phyloP scores from a whole-genome alignment of 208 protist genomes.

The Crithidia expoeki region DNA sequence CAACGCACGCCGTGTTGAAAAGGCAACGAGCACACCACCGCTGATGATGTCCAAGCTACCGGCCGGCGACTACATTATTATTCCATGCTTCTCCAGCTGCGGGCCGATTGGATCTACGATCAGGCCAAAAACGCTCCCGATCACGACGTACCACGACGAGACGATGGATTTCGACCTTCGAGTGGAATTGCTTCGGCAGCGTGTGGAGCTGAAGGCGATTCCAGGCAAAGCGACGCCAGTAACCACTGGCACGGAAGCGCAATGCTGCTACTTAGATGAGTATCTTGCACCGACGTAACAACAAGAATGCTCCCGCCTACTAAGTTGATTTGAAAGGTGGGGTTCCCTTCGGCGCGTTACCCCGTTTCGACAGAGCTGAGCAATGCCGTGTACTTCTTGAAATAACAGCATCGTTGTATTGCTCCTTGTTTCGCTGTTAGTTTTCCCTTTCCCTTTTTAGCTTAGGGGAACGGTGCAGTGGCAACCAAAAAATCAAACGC shows the following conservation, averaged over 20 bases:
- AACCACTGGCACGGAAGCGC: conserved; percentile 17
- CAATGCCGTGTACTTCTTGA: no score
- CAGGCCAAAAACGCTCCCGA: not conserved
- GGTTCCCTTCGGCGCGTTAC: no score
- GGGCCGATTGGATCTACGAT: not conserved
- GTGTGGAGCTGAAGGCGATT: conserved; percentile 52
- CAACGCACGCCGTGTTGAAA: not conserved
- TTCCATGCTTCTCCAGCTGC: conserved; percentile 38
- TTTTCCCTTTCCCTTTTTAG: not conserved
- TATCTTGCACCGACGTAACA: not conserved
- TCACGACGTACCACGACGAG: not conserved
- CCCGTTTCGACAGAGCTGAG: no score
- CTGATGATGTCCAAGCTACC: conserved; percentile 49
- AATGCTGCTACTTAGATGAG: conserved; percentile 47
- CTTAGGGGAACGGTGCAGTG: not conserved
- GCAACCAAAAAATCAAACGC: not conserved
- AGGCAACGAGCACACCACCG: conserved; percentile 1
- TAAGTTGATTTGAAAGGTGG: not conserved
- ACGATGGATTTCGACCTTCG: not conserved
- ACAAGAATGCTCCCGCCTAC: not conserved
- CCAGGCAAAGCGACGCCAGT: conserved; percentile 61
- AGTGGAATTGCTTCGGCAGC: conserved; percentile 22
- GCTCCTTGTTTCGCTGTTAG: not conserved
- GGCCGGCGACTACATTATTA: conserved; percentile 72
- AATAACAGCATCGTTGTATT: no score